phyloP scores from a whole-genome alignment of 257 asterid genomes.

The Ligustrum vulgare region DNA sequence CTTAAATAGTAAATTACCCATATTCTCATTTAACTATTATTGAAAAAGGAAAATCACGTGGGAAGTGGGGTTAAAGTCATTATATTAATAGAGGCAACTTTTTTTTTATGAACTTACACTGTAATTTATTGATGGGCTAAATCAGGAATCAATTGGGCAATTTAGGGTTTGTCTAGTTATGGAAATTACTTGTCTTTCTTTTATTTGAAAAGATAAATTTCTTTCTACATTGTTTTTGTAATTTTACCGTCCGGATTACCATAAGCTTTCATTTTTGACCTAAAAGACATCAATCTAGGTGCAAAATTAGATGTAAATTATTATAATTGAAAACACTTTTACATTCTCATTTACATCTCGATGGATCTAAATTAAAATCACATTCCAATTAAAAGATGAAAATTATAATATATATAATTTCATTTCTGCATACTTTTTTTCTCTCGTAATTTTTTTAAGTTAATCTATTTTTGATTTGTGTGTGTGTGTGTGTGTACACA shows the following conservation, averaged over 20 bases:
- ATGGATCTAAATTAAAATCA: too few species aligned
- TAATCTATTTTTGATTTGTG: too few species aligned
- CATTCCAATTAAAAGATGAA: too few species aligned
- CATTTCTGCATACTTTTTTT: too few species aligned
- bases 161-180: slow-evolving; percentile 15
- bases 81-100: background rate
- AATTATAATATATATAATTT: too few species aligned
- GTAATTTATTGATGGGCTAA: slow-evolving; percentile 23
- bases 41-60: slow-evolving; percentile 2
- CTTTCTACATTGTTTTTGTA: background rate
- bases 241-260: background rate
- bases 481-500: too few species aligned
- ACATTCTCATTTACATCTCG: too few species aligned
- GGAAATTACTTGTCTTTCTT: slow-evolving; percentile 19
- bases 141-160: slow-evolving; percentile 25
- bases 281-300: too few species aligned
- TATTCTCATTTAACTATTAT: background rate
- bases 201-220: background rate
- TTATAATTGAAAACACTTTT: too few species aligned
- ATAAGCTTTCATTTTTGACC: background rate
- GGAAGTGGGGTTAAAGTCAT: slow-evolving; percentile 15
- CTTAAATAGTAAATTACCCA: too few species aligned
- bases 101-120: background rate
- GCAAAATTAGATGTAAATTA: too few species aligned
- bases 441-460: too few species aligned